Evolutionary conservation across 2,329 filamentous ascomycete species (phyloP).

Genomic region (Aspergillus ochraceus): DNA sequence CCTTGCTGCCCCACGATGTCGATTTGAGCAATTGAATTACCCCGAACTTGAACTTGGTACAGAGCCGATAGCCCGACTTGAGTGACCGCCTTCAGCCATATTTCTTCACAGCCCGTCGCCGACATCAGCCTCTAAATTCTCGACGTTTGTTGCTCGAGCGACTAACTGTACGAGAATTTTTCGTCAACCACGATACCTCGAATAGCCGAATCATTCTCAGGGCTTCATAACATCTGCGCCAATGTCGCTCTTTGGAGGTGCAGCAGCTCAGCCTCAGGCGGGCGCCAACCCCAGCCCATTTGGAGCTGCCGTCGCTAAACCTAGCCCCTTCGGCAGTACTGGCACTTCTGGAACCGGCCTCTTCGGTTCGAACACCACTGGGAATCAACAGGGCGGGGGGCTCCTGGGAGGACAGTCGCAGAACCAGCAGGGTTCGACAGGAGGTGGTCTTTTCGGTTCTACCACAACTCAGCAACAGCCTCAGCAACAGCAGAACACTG

Average conservation of each 20-base stretch:
- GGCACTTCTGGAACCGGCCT: slow-evolving; percentile 31
- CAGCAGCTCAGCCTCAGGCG: slow-evolving; percentile 24
- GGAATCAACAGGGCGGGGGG: slow-evolving; percentile 15
- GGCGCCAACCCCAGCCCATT: slow-evolving; percentile 24
- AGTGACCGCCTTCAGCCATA: background rate
- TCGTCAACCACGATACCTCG: background rate
- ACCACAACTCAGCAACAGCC: slow-evolving; percentile 19
- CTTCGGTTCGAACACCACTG: slow-evolving; percentile 26
- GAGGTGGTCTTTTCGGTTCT: slow-evolving; percentile 27
- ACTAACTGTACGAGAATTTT: background rate
- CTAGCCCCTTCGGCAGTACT: slow-evolving; percentile 39
- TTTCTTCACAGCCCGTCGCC: background rate
- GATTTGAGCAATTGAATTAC: background rate
- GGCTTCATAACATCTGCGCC: background rate
- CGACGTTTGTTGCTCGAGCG: background rate
- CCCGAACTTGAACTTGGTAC: background rate
- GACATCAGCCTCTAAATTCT: background rate
- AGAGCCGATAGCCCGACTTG: background rate
- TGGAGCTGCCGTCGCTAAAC: slow-evolving; percentile 33
- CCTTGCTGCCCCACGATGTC: background rate
- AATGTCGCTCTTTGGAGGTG: slow-evolving; percentile 19
- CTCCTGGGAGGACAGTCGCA: slow-evolving; percentile 20
- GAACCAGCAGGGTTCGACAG: slow-evolving; percentile 23
- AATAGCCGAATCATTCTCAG: background rate
- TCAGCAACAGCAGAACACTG: slow-evolving; percentile 16